Evolutionary conservation across 78 protist genomes (phyloP).

Genomic region (Cavenderia fasciculata): DNA sequence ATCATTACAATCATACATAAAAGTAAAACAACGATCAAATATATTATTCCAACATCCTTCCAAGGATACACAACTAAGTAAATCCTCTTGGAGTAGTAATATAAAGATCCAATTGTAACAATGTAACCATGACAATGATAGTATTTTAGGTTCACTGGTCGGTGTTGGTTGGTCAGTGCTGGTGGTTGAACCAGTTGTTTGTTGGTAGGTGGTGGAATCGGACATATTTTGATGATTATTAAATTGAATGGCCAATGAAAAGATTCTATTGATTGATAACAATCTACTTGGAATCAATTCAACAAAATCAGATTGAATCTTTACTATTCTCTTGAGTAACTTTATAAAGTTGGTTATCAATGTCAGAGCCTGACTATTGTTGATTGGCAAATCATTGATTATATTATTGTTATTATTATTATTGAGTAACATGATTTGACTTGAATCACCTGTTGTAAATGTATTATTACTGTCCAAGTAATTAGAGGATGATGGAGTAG

Average conservation of each 20-base stretch:
- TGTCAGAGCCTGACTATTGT: neutral
- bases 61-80: neutral
- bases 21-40: constrained; percentile 61
- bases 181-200: neutral
- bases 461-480: neutral
- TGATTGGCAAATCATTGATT: constrained; percentile 9
- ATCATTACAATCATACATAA: constrained; percentile 18
- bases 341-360: neutral
- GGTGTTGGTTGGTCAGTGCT: neutral
- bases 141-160: neutral
- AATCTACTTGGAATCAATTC: constrained; percentile 4
- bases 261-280: neutral
- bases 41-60: constrained; percentile 55
- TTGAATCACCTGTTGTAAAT: neutral
- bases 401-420: no score
- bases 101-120: constrained; percentile 22
- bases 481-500: neutral
- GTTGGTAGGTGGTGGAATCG: neutral
- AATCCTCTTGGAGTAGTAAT: constrained; percentile 23
- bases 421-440: no score
- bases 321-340: neutral
- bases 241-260: constrained; percentile 15
- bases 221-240: no score
- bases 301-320: constrained; percentile 2
- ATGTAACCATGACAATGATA: constrained; percentile 48